Conservation (phyloP, 192 early-diverging fungal species). For the Nowakowskiella sp. region DNA sequence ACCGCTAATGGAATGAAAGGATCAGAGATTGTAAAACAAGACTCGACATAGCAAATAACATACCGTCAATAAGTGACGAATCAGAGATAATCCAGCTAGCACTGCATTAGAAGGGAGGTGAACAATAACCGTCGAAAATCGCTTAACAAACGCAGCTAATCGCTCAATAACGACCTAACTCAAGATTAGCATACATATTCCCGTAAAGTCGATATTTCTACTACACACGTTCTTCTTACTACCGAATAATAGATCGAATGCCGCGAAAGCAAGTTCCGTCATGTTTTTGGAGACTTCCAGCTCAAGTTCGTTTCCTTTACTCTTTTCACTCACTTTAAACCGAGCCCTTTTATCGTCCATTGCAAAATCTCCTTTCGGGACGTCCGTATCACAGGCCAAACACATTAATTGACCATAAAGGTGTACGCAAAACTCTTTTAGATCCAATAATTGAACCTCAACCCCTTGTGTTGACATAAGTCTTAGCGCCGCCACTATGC, state of each 20-base stretch:
- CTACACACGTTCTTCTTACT: too few species aligned
- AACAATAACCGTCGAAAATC: slow-evolving; percentile 60
- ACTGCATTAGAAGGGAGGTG: slow-evolving; percentile 70
- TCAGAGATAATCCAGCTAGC: slow-evolving; percentile 56
- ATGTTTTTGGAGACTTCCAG: too few species aligned
- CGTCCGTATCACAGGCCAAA: slow-evolving; percentile 53
- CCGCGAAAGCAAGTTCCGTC: too few species aligned
- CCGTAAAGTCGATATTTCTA: too few species aligned
- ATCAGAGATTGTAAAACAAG: neutral
- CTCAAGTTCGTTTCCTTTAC: too few species aligned
- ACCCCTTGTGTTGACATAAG: slow-evolving; percentile 77
- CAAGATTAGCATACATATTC: neutral
- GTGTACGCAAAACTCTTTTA: slow-evolving; percentile 82
- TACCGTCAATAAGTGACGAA: slow-evolving; percentile 56
- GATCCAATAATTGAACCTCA: slow-evolving; percentile 41
- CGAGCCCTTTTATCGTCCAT: too few species aligned
- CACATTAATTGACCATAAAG: slow-evolving; percentile 74
- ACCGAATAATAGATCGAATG: too few species aligned
- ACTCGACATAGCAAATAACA: slow-evolving; percentile 9
- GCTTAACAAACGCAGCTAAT: slow-evolving; percentile 82
- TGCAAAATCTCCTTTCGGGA: too few species aligned
- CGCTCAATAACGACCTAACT: slow-evolving; percentile 72
- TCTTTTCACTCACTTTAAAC: too few species aligned
- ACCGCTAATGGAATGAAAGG: slow-evolving; percentile 33
- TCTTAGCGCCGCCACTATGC: slow-evolving; percentile 82